A percentile compares a stretch with the other conserved stretches of the same genome.
Conservation (phyloP, 306 rosid species). For the Malus sieversii region DNA sequence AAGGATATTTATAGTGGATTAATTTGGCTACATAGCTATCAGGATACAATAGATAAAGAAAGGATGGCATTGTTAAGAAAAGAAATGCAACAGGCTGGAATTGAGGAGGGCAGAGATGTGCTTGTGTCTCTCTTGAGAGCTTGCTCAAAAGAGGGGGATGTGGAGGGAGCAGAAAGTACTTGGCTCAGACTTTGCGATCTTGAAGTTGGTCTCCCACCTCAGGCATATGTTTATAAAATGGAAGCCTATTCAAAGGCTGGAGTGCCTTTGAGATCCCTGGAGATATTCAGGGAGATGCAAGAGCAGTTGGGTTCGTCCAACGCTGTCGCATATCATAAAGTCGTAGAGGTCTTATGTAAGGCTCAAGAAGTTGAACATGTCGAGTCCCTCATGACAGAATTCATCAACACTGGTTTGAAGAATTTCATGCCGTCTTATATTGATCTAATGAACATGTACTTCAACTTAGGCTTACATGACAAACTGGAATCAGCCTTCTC, state of each 20-base stretch:
- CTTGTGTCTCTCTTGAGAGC: slow-evolving; percentile 73
- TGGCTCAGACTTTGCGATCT: slow-evolving; percentile 56
- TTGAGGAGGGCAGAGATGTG: slow-evolving; percentile 62
- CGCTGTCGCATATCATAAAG: slow-evolving; percentile 57
- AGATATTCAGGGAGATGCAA: slow-evolving; percentile 70
- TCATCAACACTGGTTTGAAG: slow-evolving; percentile 58
- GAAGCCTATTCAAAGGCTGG: slow-evolving; percentile 72
- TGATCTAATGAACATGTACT: slow-evolving; percentile 63
- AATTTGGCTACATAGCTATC: slow-evolving; percentile 94
- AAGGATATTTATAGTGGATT: slow-evolving; percentile 78
- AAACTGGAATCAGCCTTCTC: slow-evolving; percentile 59
- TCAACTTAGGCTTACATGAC: slow-evolving; percentile 51
- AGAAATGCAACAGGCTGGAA: slow-evolving; percentile 63
- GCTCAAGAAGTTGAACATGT: slow-evolving; percentile 58
- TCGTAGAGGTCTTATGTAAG: slow-evolving; percentile 72
- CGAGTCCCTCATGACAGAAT: slow-evolving; percentile 64
- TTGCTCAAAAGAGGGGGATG: slow-evolving; percentile 59
- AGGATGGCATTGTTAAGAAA: slow-evolving; percentile 53
- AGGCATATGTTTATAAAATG: slow-evolving; percentile 75
- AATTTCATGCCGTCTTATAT: slow-evolving; percentile 61
- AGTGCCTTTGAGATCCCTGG: slow-evolving; percentile 55
- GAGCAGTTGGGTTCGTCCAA: slow-evolving; percentile 35
- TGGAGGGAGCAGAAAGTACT: slow-evolving; percentile 56
- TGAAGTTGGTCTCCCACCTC: slow-evolving; percentile 44
- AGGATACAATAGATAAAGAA: slow-evolving; percentile 66